Evolutionary conservation across 805 yeast genomes (phyloP), one percentile per base, ranked within the genome.

Genomic region (Yarrowia phangngaensis): DNA sequence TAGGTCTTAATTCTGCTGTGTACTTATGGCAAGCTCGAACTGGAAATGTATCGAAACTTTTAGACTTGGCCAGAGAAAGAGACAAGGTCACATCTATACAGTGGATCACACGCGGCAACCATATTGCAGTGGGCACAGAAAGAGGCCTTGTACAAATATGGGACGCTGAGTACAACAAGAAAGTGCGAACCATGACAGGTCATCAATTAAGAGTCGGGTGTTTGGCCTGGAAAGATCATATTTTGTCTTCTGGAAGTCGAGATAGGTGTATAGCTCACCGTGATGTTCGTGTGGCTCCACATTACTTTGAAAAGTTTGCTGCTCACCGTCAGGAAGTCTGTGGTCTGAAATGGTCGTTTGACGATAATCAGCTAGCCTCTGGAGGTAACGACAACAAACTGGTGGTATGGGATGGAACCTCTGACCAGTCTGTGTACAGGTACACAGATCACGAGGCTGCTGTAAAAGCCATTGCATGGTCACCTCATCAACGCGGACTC

Each of bases 91-190:
- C 97, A 6, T 81, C 95, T 56, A 68, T 90, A 28, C 79, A 84
- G 50, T 92, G 98, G 98, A 85, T 90, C 38, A 94, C 90, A 17
- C 78, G 90, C 8, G 97, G 97, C 13, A 83, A 95, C 11, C 97
- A 92, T 68, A 60, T 92, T 41, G 97, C 98, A 0, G 80, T 92
- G 6, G 98, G 98, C 1, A 87, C 96, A 1, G 74, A 76, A 51
- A 71, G 78, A 24, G 98, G 98, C 1, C 61, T 82, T 31, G 96
- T 92, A 5, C 95, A 89, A 61, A 88, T 92, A 13, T 92, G 95
- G 92, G 97, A 92, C 64, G 95, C 89, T 1, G 76, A 82, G 9
- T 80, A 83, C 31, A 74, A 77, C 49, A 82, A 84, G 64, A 82
- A 95, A 58, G 78, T 90, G 13, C 74, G 98, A 56, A 82, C 94